A percentile compares a stretch with the other conserved stretches of the same genome.
phyloP scores from a whole-genome alignment of 208 protist species.

The Wallacemonas rigidus region DNA sequence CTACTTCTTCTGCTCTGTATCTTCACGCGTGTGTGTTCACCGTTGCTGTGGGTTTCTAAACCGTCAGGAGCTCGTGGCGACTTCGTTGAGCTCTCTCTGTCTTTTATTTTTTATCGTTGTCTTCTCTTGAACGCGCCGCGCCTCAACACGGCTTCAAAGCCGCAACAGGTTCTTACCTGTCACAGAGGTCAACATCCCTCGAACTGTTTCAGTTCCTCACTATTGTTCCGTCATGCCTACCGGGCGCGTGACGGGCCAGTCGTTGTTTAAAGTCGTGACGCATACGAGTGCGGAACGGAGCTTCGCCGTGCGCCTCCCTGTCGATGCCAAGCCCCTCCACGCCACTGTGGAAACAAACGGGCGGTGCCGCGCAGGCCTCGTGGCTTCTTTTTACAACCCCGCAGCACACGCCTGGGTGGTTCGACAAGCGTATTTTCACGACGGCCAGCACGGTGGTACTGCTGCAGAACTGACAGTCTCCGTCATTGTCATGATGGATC shows the following conservation, averaged over 20 bases:
- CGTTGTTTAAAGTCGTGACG: conserved; percentile 24
- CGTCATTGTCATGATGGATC: conserved; percentile 50
- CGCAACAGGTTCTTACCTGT: no score
- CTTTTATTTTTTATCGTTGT: background rate
- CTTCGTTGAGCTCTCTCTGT: no score
- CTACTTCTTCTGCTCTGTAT: no score
- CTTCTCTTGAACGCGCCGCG: background rate
- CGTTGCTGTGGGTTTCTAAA: no score
- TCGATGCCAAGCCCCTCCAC: conserved; percentile 41
- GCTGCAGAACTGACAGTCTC: conserved; percentile 35
- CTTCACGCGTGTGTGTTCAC: no score
- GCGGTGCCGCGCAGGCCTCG: conserved; percentile 32
- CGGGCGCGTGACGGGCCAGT: background rate
- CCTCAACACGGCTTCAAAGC: no score
- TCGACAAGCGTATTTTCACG: conserved; percentile 35
- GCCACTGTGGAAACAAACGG: conserved; percentile 29
- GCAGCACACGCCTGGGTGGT: conserved; percentile 57
- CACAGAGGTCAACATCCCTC: no score
- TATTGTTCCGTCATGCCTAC: background rate
- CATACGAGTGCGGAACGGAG: conserved; percentile 26
- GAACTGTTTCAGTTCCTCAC: no score
- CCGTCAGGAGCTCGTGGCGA: no score
- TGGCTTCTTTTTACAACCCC: conserved; percentile 61
- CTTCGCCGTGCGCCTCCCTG: conserved; percentile 35
- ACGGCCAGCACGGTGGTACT: background rate